Conservation (phyloP, 306 rosid genomes). For the Pyrus betulifolia region DNA sequence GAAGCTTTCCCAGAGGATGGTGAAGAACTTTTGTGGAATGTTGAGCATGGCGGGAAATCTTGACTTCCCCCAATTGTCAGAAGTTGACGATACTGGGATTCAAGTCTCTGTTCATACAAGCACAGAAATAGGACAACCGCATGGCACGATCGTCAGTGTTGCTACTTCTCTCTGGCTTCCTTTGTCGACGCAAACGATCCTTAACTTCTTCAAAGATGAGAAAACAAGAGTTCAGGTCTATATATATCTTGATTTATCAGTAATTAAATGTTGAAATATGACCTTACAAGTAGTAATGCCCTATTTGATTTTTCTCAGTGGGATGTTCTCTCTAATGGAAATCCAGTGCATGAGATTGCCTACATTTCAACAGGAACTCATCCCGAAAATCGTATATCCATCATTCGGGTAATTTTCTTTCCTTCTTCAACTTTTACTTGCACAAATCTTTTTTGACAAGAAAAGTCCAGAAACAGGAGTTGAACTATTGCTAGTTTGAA, state of each 20-base stretch:
- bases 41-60: constrained; percentile 36
- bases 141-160: constrained; percentile 35
- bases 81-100: constrained; percentile 23
- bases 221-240: constrained; percentile 41
- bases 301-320: constrained; percentile 35
- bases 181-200: constrained; percentile 19
- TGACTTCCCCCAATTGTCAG: constrained; percentile 39
- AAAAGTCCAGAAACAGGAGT: too few species aligned
- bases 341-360: constrained; percentile 28
- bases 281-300: not conserved
- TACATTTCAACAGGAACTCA: constrained; percentile 42
- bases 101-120: constrained; percentile 29
- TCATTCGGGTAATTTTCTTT: constrained; percentile 35
- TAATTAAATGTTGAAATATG: not conserved
- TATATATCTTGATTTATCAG: not conserved
- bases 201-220: constrained; percentile 38
- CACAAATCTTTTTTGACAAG: not conserved
- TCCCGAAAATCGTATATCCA: constrained; percentile 40
- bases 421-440: not conserved
- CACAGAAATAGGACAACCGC: constrained; percentile 30
- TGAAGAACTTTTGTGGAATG: constrained; percentile 38
- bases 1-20: constrained; percentile 52
- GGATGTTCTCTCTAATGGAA: constrained; percentile 46
- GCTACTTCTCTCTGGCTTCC: constrained; percentile 61
- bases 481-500: too few species aligned